Evolutionary conservation across 371 early-diverging fungal species (phyloP), one percentile per base, ranked within the genome.

Genomic region (Mucor irregularis): DNA sequence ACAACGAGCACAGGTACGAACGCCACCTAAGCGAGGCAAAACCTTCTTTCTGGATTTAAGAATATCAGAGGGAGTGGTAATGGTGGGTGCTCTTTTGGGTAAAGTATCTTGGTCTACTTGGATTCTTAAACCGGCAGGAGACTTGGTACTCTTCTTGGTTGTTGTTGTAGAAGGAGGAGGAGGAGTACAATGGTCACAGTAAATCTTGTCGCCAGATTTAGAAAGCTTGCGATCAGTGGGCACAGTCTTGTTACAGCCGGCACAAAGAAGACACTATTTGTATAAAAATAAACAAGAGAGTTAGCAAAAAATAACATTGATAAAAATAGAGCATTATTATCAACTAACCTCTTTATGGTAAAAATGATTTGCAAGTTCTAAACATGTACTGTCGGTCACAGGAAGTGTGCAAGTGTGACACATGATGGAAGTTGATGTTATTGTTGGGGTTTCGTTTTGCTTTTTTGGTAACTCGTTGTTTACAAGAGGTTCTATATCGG

Each of bases 251-350:
- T 67, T 52, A 34, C 67, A 67, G 0, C 59, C 58, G n/a, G 62
- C 55, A 51, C 67, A 67, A 33, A 73, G 64, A 49, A 88, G 87
- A 62, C 88, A 88, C 67, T 67, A 44, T n/a, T n/a, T n/a, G n/a
- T n/a, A n/a, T n/a, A n/a, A n/a, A n/a, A n/a, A n/a, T n/a, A n/a
- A n/a, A n/a, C n/a, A n/a, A n/a, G 39, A 34, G 30, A 46, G 19
- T 37, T 17, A 40, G 3, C 4, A 48, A 8, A n/a, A 31, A 9
- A 39, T 47, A 25, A 13, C 31, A 24, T 39, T 30, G 25, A 39
- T 13, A 25, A 25, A 17, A 26, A 13, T 29, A 28, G 24, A 13
- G 13, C 24, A 33, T 14, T 35, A 9, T 49, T 26, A 4, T 48
- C 4, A n/a, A n/a, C 21, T 28, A 56, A 67, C 67, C 39, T 82